phyloP scores from a whole-genome alignment of 2,329 filamentous ascomycete species.

The Stachybotrys chartarum region DNA sequence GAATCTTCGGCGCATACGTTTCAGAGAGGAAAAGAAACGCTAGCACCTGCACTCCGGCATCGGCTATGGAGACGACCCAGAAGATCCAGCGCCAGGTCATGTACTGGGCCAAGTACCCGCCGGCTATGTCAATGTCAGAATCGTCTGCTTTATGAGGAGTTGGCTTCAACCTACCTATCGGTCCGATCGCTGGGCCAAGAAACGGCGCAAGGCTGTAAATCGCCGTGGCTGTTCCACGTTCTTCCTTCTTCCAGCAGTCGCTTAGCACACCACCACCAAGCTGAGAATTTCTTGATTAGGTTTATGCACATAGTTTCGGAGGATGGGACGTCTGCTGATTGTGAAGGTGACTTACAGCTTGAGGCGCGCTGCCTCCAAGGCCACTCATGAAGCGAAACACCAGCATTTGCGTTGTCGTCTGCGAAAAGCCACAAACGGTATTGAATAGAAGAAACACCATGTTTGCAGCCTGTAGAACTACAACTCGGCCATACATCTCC shows the following conservation, averaged over 20 bases:
- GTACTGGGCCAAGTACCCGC: constrained; percentile 29
- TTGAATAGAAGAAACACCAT: constrained; percentile 48
- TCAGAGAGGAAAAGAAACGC: constrained; percentile 31
- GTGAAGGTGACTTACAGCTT: constrained; percentile 25
- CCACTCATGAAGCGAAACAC: constrained; percentile 43
- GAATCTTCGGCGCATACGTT: constrained; percentile 27
- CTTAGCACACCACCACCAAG: constrained; percentile 37
- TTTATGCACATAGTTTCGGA: too few relatives aligned
- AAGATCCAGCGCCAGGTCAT: constrained; percentile 37
- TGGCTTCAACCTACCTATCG: constrained; percentile 20
- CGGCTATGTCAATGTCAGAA: constrained; percentile 13
- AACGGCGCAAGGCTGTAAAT: constrained; percentile 33
- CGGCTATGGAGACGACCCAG: constrained; percentile 32
- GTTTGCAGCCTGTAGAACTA: constrained; percentile 36
- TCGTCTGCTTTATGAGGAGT: background rate
- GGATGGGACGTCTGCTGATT: background rate
- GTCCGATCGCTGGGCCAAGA: constrained; percentile 33
- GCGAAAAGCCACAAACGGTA: constrained; percentile 41
- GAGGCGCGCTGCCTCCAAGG: constrained; percentile 35
- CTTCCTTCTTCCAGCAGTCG: constrained; percentile 39
- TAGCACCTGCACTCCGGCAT: constrained; percentile 22
- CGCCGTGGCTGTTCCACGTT: constrained; percentile 23
- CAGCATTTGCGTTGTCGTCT: constrained; percentile 37
- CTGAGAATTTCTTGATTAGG: constrained; percentile 5
- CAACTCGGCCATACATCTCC: constrained; percentile 42